phyloP scores from a whole-genome alignment of 2,329 filamentous ascomycete genomes.

The Teratosphaeria pseudoeucalypti region DNA sequence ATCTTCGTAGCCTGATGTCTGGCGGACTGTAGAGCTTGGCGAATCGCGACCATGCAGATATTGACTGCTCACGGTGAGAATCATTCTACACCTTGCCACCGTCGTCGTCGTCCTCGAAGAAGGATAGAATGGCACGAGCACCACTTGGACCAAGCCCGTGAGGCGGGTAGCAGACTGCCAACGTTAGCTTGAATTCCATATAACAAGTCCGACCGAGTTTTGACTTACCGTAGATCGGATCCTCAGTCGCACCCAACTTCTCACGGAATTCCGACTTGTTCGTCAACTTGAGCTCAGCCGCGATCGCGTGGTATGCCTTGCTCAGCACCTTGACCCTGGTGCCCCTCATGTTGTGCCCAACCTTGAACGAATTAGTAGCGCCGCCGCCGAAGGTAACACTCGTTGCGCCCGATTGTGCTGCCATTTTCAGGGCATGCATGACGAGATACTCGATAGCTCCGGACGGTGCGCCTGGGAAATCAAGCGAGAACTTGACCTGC shows the following conservation, averaged over 20 bases:
- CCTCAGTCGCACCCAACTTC: constrained; percentile 78
- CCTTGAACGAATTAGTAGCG: constrained; percentile 60
- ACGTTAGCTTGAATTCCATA: constrained; percentile 5
- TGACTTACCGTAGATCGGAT: constrained; percentile 56
- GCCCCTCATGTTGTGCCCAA: constrained; percentile 73
- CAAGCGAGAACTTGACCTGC: constrained; percentile 93
- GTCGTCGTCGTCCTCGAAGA: constrained; percentile 63
- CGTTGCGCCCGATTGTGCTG: constrained; percentile 48
- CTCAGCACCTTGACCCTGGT: constrained; percentile 70
- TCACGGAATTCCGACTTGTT: constrained; percentile 82
- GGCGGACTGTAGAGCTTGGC: background rate
- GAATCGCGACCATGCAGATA: constrained; percentile 27
- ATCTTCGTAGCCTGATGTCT: background rate
- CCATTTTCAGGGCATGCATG: constrained; percentile 56
- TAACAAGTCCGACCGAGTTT: background rate
- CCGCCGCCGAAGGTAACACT: constrained; percentile 81
- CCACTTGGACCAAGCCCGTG: constrained; percentile 75
- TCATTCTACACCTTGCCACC: constrained; percentile 14
- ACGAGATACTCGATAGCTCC: constrained; percentile 81
- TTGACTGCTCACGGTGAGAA: constrained; percentile 28
- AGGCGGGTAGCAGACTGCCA: constrained; percentile 68
- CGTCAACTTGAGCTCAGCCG: constrained; percentile 69
- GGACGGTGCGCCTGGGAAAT: constrained; percentile 78
- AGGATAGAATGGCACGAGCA: constrained; percentile 75
- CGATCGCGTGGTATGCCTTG: constrained; percentile 70